Percentiles rank a stretch among this genome's conserved stretches.
Conservation (phyloP, 352 stramenopile species). For the Nothophytophthora sp. region DNA sequence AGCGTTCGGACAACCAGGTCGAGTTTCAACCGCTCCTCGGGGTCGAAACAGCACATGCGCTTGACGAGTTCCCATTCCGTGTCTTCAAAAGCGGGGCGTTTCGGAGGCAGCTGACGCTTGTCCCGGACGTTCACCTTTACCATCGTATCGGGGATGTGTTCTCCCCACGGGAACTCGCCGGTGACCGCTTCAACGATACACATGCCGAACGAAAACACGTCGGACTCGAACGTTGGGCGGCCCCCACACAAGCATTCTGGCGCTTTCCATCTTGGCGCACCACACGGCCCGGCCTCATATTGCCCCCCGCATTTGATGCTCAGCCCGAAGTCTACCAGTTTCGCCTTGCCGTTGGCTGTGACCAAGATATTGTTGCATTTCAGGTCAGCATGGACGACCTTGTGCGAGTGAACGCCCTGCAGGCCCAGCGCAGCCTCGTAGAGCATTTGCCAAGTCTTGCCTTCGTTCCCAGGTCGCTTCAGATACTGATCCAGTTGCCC, state of each 20-base stretch:
- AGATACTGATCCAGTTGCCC: too few relatives aligned
- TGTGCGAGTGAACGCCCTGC: conserved; percentile 1
- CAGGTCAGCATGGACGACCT: conserved; percentile 8
- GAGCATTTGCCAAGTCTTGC: conserved; percentile 10
- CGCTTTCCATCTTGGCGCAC: background rate
- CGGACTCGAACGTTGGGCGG: conserved; percentile 4
- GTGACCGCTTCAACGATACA: conserved; percentile 12
- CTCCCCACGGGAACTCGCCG: conserved; percentile 1
- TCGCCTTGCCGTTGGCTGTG: background rate
- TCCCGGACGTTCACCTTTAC: background rate
- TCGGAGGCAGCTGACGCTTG: too few relatives aligned
- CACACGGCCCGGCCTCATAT: background rate
- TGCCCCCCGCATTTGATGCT: conserved; percentile 4
- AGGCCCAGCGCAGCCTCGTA: conserved; percentile 6
- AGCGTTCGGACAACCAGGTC: too few relatives aligned
- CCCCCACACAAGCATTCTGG: background rate
- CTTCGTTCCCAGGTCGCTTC: too few relatives aligned
- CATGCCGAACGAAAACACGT: conserved; percentile 21
- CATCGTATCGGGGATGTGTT: background rate
- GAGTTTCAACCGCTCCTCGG: too few relatives aligned
- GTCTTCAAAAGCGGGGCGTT: too few relatives aligned
- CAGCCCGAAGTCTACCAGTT: conserved; percentile 13
- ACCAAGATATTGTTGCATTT: conserved; percentile 15
- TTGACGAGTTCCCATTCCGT: too few relatives aligned
- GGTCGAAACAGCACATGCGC: too few relatives aligned